phyloP scores from a whole-genome alignment of 495 filamentous ascomycete genomes.

The Podospora fimiseda region DNA sequence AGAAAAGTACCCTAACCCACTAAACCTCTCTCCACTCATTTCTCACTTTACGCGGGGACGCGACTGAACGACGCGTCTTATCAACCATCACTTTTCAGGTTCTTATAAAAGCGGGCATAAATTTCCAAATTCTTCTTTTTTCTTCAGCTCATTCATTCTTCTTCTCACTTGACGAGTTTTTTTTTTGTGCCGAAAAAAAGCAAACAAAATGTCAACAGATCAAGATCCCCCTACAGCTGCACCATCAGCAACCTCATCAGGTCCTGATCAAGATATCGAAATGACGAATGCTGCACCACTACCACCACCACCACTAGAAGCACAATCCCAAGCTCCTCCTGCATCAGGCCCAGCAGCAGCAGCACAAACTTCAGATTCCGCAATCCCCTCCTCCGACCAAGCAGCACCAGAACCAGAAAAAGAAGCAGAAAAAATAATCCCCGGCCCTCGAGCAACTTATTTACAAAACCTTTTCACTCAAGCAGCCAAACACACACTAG shows the following conservation, averaged over 20 bases:
- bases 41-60: neutral
- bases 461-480: conserved; percentile 64
- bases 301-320: neutral
- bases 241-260: conserved; percentile 1
- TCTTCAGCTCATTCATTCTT: too few relatives aligned
- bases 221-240: neutral
- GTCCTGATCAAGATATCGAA: conserved; percentile 6
- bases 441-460: conserved; percentile 68
- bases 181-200: too few relatives aligned
- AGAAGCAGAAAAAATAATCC: conserved; percentile 17
- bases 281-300: conserved; percentile 3
- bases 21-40: neutral
- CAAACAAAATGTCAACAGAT: conserved; percentile 3
- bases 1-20: neutral
- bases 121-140: too few relatives aligned
- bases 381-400: neutral
- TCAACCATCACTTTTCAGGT: too few relatives aligned
- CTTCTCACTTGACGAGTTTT: too few relatives aligned
- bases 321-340: conserved; percentile 5
- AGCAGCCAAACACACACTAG: conserved; percentile 63
- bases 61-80: too few relatives aligned
- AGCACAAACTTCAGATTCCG: neutral
- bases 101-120: too few relatives aligned
- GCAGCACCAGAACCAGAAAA: neutral
- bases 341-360: conserved; percentile 9